Percentiles rank a stretch among this genome's conserved stretches.
Conservation (phyloP, 1,284 basidiomycete genomes). For the Schizopora paradoxa region DNA sequence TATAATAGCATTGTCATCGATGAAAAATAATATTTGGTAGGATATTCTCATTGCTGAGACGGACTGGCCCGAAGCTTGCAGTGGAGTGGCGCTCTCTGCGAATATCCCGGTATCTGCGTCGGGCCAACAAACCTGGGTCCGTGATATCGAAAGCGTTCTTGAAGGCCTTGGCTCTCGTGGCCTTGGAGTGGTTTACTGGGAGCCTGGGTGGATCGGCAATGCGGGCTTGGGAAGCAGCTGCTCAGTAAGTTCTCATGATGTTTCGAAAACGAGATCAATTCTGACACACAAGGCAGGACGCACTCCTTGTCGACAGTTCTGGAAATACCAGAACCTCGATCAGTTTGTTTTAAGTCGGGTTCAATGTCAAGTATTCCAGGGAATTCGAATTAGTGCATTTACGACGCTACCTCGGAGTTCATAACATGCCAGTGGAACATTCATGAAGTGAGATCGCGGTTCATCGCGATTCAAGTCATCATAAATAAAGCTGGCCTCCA, state of each 20-base stretch:
- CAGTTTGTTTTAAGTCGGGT: slow-evolving; percentile 26
- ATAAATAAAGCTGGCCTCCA: no score
- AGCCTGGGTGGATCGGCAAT: slow-evolving; percentile 59
- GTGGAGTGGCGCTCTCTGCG: slow-evolving; percentile 43
- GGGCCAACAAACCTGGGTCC: slow-evolving; percentile 52
- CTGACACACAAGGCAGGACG: slow-evolving; percentile 25
- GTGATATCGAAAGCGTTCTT: slow-evolving; percentile 45
- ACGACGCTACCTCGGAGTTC: no score
- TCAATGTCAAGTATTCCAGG: no score
- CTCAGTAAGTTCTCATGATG: slow-evolving; percentile 34
- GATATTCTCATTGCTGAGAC: slow-evolving; percentile 59
- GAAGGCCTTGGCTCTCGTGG: slow-evolving; percentile 41
- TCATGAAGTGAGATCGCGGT: no score
- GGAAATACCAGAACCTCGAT: slow-evolving; percentile 31
- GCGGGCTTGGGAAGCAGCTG: slow-evolving; percentile 51
- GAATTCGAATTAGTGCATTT: no score
- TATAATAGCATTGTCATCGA: not conserved
- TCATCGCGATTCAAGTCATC: no score
- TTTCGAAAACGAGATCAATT: not conserved
- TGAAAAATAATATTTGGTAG: slow-evolving; percentile 23
- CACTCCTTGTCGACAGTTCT: slow-evolving; percentile 28
- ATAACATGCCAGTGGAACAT: no score
- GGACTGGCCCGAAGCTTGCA: slow-evolving; percentile 54
- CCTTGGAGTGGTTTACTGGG: slow-evolving; percentile 51
- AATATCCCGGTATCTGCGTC: slow-evolving; percentile 44